phyloP scores from a whole-genome alignment of 805 yeast species.

The Alloascoidea hylecoeti region DNA sequence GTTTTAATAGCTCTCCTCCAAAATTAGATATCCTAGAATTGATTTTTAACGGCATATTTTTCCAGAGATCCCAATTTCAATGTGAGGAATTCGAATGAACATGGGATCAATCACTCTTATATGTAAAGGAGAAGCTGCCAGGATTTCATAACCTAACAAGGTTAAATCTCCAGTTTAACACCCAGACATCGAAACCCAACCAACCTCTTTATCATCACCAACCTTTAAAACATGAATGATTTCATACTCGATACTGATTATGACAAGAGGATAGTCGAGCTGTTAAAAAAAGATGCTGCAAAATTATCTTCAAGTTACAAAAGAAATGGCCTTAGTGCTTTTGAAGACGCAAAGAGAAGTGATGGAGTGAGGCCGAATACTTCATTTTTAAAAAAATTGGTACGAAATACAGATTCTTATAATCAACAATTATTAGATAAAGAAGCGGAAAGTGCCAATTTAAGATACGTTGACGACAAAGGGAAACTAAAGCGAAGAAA shows the following conservation, averaged over 20 bases:
- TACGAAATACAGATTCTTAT: background rate
- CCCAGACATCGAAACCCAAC: no score
- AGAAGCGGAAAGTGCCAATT: no score
- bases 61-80: no score
- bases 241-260: background rate
- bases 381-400: background rate
- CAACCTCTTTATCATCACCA: no score
- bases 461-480: no score
- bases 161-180: no score
- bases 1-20: slow-evolving; percentile 65
- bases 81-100: no score
- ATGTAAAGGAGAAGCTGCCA: no score
- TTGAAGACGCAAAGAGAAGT: background rate
- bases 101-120: no score
- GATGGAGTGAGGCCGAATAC: background rate
- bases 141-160: no score
- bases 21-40: slow-evolving; percentile 43
- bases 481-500: no score
- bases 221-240: slow-evolving; percentile 1
- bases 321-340: slow-evolving; percentile 1
- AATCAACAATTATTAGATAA: background rate
- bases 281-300: background rate
- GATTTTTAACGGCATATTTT: slow-evolving; percentile 40
- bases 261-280: slow-evolving; percentile 1
- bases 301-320: background rate